Base-by-base conservation (phyloP, 2,329 filamentous ascomycete species). In the Aspergillus versicolor region DNA sequence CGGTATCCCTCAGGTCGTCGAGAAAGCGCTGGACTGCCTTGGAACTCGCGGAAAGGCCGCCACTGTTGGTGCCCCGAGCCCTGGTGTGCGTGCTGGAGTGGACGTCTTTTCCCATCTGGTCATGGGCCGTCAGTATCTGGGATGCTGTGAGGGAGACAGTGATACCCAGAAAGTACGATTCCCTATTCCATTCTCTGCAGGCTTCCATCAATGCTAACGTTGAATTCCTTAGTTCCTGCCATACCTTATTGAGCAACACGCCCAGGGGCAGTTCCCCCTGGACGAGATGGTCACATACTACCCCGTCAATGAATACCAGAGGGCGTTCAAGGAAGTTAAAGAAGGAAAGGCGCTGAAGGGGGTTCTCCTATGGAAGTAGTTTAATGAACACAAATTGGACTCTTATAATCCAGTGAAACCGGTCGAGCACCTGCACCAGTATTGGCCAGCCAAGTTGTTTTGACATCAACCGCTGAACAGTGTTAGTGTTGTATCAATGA, bases 161-260 rank as follows among this genome's bases (percentile, higher is more conserved):
- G 46, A 62, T 43, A 44, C 64, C 1, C 43, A 59, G 8, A 48
- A 62, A 57, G 56, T 64, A 60, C 44, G 70, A 32, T 21, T 22
- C 6, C 13, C 9, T 11, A 30, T 30, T 30, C 3, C 27, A 48
- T 7, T 37, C n/a, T 41, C 22, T 32, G 17, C 12, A 34, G 3
- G 4, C 6, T n/a, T 43, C 42, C 30, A 30, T 13, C 9, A 19
- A 11, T 4, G 11, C 56, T 53, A 38, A 58, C 11, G 21, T 17
- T 6, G 8, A 41, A 30, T 30, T 30, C 27, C 11, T 11, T 13
- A 61, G 58, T 59, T 61, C 48, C 38, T 82, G 12, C 79, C 80
- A 0, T 71, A 77, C 62, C 70, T 82, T 73, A 78, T 82, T n/a
- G 64, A 77, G 51, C 80, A 79, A 75, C 78, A 79, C 58, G 63